Evolutionary conservation across 176 grass and related monocot genomes (phyloP), one percentile per base, ranked within the genome.

Genomic region (Neostapfia colusana): DNA sequence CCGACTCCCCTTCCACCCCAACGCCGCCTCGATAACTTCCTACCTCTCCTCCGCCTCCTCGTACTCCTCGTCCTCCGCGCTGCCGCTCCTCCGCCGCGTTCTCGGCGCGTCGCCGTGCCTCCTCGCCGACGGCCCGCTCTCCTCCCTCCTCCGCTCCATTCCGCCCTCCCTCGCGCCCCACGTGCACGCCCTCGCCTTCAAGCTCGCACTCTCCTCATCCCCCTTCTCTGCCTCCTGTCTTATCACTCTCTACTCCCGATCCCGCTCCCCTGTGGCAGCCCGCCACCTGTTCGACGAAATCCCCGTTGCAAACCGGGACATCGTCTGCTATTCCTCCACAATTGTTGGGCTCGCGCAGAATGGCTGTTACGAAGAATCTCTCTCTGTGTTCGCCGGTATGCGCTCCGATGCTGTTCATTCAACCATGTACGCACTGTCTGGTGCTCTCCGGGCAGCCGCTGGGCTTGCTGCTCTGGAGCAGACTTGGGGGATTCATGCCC

Each of bases 271-370:
- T 13, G 6, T 16, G 45, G 5, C 44, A 10, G 66, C 44, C 11
- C 67, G 43, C 70, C n/a, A 59, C 21, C 35, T 91, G 72, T 84
- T 91, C 77, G 72, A 84, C 10, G 85, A 87, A 73, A 87, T 87
- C 35, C 77, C 85, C 8, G n/a, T 78, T 55, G 18, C 17, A 8
- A 37, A 42, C 13, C 41, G 63, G 11, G 81, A 90, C 15, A 4
- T 36, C 11, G 76, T 84, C 49, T 90, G 84, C 77, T 84, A 77
- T 41, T 82, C 71, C 11, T 74, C 84, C 39, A 49, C 77, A 37
- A 81, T 87, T 9, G 73, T 87, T 45, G 84, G 67, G 12, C 76
- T 87, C 12, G 66, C 81, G 0, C 72, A 87, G 67, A 90, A 90
- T 23, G 77, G 23, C 12, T 18, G 54, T 8, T 49, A 57, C 2